Conservation (phyloP, 2,329 filamentous ascomycete species). For the Pseudocercospora crystallina region DNA sequence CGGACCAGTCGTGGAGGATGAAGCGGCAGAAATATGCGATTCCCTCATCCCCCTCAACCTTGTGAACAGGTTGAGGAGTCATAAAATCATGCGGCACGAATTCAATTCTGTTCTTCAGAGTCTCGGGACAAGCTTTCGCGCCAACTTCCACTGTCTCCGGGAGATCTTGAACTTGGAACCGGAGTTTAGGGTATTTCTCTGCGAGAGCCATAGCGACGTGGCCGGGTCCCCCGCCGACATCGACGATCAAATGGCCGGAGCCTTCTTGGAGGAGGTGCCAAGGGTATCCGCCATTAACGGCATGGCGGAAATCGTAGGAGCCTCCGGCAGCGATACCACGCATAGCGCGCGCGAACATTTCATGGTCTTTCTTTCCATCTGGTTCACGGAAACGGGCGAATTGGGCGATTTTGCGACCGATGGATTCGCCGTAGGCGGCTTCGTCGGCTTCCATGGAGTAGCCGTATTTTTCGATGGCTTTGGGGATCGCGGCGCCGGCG, state of each 20-base stretch:
- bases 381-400: slow-evolving; percentile 24
- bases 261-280: slow-evolving; percentile 21
- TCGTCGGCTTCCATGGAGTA: slow-evolving; percentile 24
- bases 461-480: slow-evolving; percentile 24
- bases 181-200: slow-evolving; percentile 19
- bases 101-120: slow-evolving; percentile 13
- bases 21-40: slow-evolving; percentile 23
- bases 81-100: slow-evolving; percentile 22
- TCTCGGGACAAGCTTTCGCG: slow-evolving; percentile 20
- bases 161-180: slow-evolving; percentile 26
- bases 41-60: slow-evolving; percentile 8
- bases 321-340: slow-evolving; percentile 24
- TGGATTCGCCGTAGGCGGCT: slow-evolving; percentile 19
- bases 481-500: slow-evolving; percentile 21
- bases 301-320: slow-evolving; percentile 23
- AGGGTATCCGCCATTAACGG: slow-evolving; percentile 23
- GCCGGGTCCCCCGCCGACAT: slow-evolving; percentile 26
- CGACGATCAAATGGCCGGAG: slow-evolving; percentile 16
- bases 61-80: slow-evolving; percentile 15
- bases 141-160: slow-evolving; percentile 26
- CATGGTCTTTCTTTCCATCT: slow-evolving; percentile 21
- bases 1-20: slow-evolving; percentile 27
- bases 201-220: slow-evolving; percentile 26
- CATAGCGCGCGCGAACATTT: slow-evolving; percentile 27
- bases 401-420: slow-evolving; percentile 23